Evolutionary conservation across 306 rosid genomes (phyloP), one percentile per base, ranked within the genome.

Genomic region (Abrus pulchellus): DNA sequence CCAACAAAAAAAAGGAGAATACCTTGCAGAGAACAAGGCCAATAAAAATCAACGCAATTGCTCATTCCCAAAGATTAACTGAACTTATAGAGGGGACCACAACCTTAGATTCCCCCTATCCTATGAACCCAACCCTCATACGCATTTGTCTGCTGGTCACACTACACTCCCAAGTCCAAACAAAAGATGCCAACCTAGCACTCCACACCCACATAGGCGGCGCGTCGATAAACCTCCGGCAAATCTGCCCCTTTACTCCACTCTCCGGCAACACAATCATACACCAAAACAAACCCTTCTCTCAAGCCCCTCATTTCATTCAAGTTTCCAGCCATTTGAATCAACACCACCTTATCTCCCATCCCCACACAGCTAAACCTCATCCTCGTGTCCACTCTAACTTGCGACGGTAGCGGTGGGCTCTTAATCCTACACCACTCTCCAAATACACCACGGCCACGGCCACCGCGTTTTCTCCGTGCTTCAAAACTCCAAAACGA

Each of bases 401-500:
- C 80, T 53, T 82, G 90, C 76, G 81, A 86, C 69, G 89, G 91
- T 0, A 92, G 57, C 0, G 94, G 93, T 0, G 94, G 94, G 7
- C 93, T 85, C 70, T 81, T 85, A 48, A 92, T 63, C 81, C 92
- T 83, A 34, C 88, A 64, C 97, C 97, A 92, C 60, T 87, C 91
- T 10, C 97, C 92, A 27, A 88, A 89, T 1, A 67, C 84, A 5
- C 67, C 75, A 9, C 74, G 36, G 5, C 61, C 13, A 2, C n/a
- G 8, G 1, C n/a, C 14, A 5, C 7, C 4, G 11, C 48, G 45
- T 53, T 79, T 87, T 8, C 88, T 82, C n/a, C 85, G 73, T 0
- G 85, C 89, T 48, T 90, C 75, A 54, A 92, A 92, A 52, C 89
- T 92, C 97, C 97, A 92, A 62, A 92, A 90, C 0, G 92, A 87